Evolutionary conservation across 768 basidiomycete species (phyloP).

Genomic region (Hericium alpestre): DNA sequence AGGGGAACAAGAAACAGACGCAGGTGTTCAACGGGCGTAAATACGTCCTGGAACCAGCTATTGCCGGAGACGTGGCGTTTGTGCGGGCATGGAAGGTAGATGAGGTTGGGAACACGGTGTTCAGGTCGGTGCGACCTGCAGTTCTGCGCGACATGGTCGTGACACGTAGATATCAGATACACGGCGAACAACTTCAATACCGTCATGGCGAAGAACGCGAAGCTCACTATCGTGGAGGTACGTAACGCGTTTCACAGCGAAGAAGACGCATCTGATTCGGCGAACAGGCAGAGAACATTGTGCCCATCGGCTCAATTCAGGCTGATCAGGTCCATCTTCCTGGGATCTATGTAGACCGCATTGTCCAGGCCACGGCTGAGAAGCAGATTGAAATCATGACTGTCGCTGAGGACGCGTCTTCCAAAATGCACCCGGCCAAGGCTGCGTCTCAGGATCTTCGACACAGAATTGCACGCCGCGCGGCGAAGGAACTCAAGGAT

Average conservation of each 20-base stretch:
- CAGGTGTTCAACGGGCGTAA: conserved; percentile 69
- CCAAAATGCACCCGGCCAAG: conserved; percentile 30
- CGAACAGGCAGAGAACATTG: conserved; percentile 78
- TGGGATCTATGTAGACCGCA: conserved; percentile 81
- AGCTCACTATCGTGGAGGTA: conserved; percentile 83
- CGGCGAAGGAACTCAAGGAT: conserved; percentile 81
- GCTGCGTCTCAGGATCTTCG: conserved; percentile 44
- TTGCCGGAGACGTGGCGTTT: conserved; percentile 76
- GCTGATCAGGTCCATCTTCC: conserved; percentile 77
- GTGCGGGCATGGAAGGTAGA: conserved; percentile 89
- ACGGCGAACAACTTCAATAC: conserved; percentile 81
- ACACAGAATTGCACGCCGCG: conserved; percentile 73
- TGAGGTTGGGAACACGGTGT: conserved; percentile 82
- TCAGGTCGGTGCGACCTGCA: conserved; percentile 42
- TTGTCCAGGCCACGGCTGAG: conserved; percentile 65
- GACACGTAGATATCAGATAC: conserved; percentile 37
- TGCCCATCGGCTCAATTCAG: conserved; percentile 71
- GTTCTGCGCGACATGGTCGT: not conserved
- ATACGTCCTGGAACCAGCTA: conserved; percentile 74
- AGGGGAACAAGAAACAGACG: conserved; percentile 67
- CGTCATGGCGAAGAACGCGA: conserved; percentile 84
- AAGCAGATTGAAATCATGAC: conserved; percentile 74
- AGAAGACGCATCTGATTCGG: not conserved
- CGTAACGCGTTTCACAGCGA: not conserved
- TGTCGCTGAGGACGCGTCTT: conserved; percentile 36